Conservation (phyloP, 495 filamentous ascomycete genomes). For the Podospora sp. region DNA sequence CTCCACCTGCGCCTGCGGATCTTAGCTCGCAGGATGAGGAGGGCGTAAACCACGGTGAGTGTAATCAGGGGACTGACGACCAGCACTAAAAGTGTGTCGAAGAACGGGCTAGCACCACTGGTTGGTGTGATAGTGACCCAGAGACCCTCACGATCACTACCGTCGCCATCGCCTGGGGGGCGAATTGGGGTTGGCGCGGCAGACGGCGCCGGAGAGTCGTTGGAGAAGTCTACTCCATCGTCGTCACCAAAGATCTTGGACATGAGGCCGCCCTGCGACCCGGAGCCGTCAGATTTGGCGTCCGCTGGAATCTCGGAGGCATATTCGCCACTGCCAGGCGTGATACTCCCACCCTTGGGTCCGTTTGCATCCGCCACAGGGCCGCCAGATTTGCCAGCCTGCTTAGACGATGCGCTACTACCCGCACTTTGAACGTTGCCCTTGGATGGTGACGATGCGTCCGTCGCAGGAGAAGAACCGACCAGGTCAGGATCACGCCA, state of each 20-base stretch:
- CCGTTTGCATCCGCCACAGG: slow-evolving; percentile 35
- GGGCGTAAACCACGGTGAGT: slow-evolving; percentile 86
- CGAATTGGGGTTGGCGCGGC: slow-evolving; percentile 16
- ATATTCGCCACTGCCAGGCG: slow-evolving; percentile 80
- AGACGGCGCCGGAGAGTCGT: slow-evolving; percentile 19
- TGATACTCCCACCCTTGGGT: slow-evolving; percentile 69
- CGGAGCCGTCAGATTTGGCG: slow-evolving; percentile 29
- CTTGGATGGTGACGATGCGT: slow-evolving; percentile 16
- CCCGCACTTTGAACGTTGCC: slow-evolving; percentile 19
- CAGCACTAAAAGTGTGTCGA: slow-evolving; percentile 90
- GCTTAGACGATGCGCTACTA: slow-evolving; percentile 18
- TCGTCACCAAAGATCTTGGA: slow-evolving; percentile 53
- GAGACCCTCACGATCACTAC: slow-evolving; percentile 70
- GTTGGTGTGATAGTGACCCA: slow-evolving; percentile 96
- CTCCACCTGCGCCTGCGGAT: slow-evolving; percentile 91
- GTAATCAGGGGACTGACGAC: slow-evolving; percentile 93
- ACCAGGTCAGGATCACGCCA: slow-evolving; percentile 88
- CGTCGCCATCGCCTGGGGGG: slow-evolving; percentile 31
- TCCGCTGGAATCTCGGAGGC: slow-evolving; percentile 32
- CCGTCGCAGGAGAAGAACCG: slow-evolving; percentile 28
- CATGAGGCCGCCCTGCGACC: slow-evolving; percentile 38
- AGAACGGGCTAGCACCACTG: slow-evolving; percentile 89
- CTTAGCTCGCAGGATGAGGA: slow-evolving; percentile 83
- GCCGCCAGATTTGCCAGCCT: slow-evolving; percentile 28
- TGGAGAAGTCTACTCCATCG: slow-evolving; percentile 34